phyloP scores from a whole-genome alignment of 148 eudicot species.

The Dysphania ambrosioides region DNA sequence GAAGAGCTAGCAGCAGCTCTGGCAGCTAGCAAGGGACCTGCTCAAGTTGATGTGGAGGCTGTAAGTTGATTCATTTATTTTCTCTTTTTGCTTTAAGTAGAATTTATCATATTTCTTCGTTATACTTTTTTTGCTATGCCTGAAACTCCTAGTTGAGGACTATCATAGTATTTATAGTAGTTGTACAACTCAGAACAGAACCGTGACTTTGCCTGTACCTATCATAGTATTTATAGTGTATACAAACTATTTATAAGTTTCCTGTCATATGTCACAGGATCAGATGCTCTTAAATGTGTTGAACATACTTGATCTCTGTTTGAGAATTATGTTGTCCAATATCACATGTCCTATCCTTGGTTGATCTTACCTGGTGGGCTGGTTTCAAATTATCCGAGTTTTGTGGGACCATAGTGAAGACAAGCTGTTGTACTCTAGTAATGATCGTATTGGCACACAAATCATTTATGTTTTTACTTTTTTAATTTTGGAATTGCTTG shows the following conservation, averaged over 20 bases:
- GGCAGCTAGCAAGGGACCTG: conserved; percentile 71
- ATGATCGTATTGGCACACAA: neutral
- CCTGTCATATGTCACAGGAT: neutral
- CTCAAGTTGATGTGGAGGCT: conserved; percentile 45
- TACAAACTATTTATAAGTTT: neutral
- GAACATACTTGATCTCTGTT: neutral
- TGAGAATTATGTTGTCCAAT: neutral
- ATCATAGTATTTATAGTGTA: too few species aligned
- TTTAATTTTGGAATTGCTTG: neutral
- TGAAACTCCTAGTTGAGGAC: neutral
- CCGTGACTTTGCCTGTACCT: neutral
- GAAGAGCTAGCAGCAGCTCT: conserved; percentile 89
- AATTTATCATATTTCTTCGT: too few species aligned
- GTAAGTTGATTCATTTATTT: conserved; percentile 36
- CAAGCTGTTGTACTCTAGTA: neutral
- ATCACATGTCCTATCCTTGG: neutral
- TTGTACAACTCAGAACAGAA: neutral
- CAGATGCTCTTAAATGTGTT: neutral
- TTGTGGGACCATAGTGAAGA: neutral
- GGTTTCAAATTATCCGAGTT: neutral
- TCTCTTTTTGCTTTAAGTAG: too few species aligned
- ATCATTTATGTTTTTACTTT: neutral
- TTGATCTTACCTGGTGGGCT: neutral
- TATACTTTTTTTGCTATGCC: neutral
- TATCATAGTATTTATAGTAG: too few species aligned